A percentile compares a stretch with the other conserved stretches of the same genome.
These are phyloP conservation scores for Persicaria maculosa DNA, from an alignment of 148 eudicot genomes.

Conservation along the genomic window DNA sequence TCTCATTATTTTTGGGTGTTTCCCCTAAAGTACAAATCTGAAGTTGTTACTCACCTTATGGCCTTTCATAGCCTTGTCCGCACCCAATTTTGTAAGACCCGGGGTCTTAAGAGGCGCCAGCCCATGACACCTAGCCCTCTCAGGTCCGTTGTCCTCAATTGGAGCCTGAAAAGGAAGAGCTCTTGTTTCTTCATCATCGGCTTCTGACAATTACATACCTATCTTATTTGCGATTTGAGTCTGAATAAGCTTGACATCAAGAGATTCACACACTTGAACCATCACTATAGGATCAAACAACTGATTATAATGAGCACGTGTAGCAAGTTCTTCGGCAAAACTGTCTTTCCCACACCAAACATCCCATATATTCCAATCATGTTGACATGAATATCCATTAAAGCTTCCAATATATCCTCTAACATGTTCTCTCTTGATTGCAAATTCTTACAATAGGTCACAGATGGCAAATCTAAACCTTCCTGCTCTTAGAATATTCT, in stretches of 20 bases:
- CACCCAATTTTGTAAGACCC: too few species aligned
- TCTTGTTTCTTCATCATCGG: neutral
- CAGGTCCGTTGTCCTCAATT: too few species aligned
- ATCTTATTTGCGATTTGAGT: neutral
- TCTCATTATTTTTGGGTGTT: too few species aligned
- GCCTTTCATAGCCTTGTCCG: too few species aligned
- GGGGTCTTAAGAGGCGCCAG: too few species aligned
- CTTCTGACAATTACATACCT: neutral
- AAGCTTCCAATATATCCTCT: neutral
- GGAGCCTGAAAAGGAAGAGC: too few species aligned
- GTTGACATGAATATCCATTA: neutral
- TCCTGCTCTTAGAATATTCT: neutral
- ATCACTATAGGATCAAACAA: neutral
- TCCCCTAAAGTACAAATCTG: too few species aligned
- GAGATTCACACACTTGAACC: neutral
- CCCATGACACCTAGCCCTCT: too few species aligned
- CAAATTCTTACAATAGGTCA: neutral
- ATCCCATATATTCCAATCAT: slow-evolving; percentile 1
- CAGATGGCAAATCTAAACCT: neutral
- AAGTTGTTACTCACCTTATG: too few species aligned
- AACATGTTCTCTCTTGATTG: neutral
- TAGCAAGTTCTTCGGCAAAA: neutral
- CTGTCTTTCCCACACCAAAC: neutral
- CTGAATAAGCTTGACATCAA: neutral
- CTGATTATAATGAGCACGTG: neutral